Conservation (phyloP, 2,329 filamentous ascomycete genomes). For the Calonectria honghensis region DNA sequence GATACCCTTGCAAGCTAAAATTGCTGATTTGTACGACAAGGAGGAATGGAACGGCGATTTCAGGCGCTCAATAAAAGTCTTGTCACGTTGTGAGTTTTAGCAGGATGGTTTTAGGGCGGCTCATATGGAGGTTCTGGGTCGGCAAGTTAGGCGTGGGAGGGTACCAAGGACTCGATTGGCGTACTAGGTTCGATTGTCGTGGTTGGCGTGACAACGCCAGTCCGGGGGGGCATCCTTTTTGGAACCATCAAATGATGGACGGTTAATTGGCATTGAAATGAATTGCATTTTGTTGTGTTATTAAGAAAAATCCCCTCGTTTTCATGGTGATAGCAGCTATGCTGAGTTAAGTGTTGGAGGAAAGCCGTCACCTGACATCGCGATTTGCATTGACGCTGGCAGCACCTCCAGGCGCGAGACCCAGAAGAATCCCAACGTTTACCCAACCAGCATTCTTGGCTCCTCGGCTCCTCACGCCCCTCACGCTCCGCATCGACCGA, state of each 20-base stretch:
- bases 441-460: conserved; percentile 32
- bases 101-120: conserved; percentile 4
- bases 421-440: conserved; percentile 37
- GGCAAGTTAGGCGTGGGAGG: conserved; percentile 2
- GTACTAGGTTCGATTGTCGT: neutral
- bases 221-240: neutral
- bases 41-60: conserved; percentile 31
- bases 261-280: neutral
- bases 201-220: conserved; percentile 12
- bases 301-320: neutral
- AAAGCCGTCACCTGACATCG: conserved; percentile 54
- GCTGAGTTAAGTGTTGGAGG: conserved; percentile 26
- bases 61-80: conserved; percentile 36
- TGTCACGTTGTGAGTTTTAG: conserved; percentile 7
- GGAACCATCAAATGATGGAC: neutral
- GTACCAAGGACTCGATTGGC: neutral
- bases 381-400: conserved; percentile 46
- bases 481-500: conserved; percentile 4
- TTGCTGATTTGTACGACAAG: conserved; percentile 46
- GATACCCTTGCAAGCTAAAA: conserved; percentile 53
- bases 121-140: conserved; percentile 3
- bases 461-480: neutral
- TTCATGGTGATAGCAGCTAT: neutral
- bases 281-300: neutral
- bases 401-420: conserved; percentile 33